Evolutionary conservation across 2,329 filamentous ascomycete genomes (phyloP), one percentile per base, ranked within the genome.

Genomic region (Paecilomyces variotii): DNA sequence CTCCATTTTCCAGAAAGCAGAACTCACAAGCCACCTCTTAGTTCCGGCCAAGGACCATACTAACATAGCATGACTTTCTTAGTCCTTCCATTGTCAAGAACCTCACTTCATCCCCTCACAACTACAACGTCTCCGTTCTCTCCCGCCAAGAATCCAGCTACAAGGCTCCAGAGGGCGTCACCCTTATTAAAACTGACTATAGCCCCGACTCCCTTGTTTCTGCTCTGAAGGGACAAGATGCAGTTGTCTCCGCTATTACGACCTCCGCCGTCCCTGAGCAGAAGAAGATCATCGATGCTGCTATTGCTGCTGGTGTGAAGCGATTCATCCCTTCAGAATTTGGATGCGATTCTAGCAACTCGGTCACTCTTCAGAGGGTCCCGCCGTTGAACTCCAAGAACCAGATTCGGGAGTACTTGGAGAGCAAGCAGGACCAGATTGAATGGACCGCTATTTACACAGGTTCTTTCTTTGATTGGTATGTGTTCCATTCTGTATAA

Each of bases 291-390:
- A 77, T 87, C 52, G 80, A 87, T 32, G 86, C 84, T 0, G 80
- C 84, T 32, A 73, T 84, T 28, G 78, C 78, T 3, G 83, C 84
- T 1, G 82, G 84, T 0, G 84, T 88, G 4, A 80, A 81, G 63
- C 78, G 84, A 5, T 86, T 85, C 66, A 78, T 86, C 0, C 84
- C 85, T 1, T 83, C 82, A 35, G 86, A 89, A 62, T 88, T 27
- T 52, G 50, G 50, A 52, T 24, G 19, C 6, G 50, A 52, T 12
- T 27, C 25, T n/a, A 52, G 50, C 50, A 25, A 52, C 27, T 49
- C 60, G 10, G 56, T 55, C 32, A 25, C 27, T 54, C 58, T 55
- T 19, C 50, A 57, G 52, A 52, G 25, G 9, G 56, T 64, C 19
- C 59, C 62, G 1, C 56, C 59, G 19, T 63, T 54, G 34, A 30